Base-by-base conservation (phyloP, 1,284 basidiomycete species). In the Moniliophthora roreri region DNA sequence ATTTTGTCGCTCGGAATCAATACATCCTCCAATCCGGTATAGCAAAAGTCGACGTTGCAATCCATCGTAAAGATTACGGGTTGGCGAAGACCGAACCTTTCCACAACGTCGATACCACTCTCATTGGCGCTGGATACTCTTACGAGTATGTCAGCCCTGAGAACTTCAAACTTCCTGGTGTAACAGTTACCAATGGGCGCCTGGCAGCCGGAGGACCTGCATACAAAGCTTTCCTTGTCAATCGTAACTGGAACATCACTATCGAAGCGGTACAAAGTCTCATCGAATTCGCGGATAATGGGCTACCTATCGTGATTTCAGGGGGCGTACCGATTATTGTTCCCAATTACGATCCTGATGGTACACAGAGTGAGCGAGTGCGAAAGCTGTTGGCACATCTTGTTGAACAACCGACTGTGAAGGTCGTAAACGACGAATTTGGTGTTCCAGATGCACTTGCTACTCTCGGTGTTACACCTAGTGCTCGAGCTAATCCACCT, bases 91-190 rank as follows among this genome's bases (percentile, higher is more conserved):
- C 44, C 9, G 16, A 34, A 9, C 32, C 56, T 16, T 50, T 49
- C 18, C 59, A 57, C 18, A 58, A 56, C 39, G 42, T 26, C n/a
- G 49, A 53, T 21, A 45, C 49, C 20, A 58, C 59, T 6, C 41
- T 58, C 7, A 51, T 58, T 3, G 46, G 38, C 36, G 53, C 54
- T 7, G 59, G 59, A 8, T 60, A 55, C 28, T 51, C 59, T 3
- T 60, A 58, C 32, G 59, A 60, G n/a, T 60, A 60, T 32, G 55
- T 58, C 40, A 60, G 59, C 18, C 57, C 57, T 6, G 59, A 60
- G 36, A 60, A 60, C 34, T 24, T 60, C 16, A 57, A 58, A 39
- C 59, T 58, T 42, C 59, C 57, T 8, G 59, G 59, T 4, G 55
- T 57, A 15, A 55, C 53, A 7, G 59, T 60, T 26, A 35, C 51